phyloP scores from a whole-genome alignment of 2,329 filamentous ascomycete genomes.

The Cercospora sp. region DNA sequence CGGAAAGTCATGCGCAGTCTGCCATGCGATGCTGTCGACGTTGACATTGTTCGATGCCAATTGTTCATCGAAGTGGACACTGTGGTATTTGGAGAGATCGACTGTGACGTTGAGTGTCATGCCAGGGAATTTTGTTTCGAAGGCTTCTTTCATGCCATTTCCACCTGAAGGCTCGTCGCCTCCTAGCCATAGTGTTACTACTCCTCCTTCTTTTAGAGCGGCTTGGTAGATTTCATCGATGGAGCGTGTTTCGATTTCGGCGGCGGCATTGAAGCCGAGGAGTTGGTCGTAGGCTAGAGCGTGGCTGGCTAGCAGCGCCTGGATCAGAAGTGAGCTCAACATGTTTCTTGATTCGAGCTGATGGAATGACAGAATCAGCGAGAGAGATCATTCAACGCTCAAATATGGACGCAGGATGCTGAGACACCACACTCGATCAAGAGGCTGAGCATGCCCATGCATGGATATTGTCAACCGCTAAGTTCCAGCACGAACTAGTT shows the following conservation, averaged over 20 bases:
- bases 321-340: background rate
- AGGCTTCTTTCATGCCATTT: background rate
- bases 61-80: slow-evolving; percentile 1
- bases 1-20: background rate
- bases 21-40: background rate
- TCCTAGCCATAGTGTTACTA: background rate
- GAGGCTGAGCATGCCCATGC: too few relatives aligned
- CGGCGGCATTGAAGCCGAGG: background rate
- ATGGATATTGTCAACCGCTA: too few relatives aligned
- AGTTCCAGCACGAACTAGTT: background rate
- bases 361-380: background rate
- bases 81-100: slow-evolving; percentile 2
- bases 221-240: slow-evolving; percentile 4
- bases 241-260: background rate
- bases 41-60: background rate
- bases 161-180: background rate
- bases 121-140: background rate
- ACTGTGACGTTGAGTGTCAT: background rate
- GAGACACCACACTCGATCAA: background rate
- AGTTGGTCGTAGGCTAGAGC: background rate
- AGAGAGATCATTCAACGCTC: background rate
- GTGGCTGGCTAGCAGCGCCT: background rate
- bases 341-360: background rate
- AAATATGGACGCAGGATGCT: background rate
- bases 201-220: background rate